These are phyloP conservation scores for Stereum hirsutum DNA, from an alignment of 1,284 basidiomycete species.

Conservation along the genomic window DNA sequence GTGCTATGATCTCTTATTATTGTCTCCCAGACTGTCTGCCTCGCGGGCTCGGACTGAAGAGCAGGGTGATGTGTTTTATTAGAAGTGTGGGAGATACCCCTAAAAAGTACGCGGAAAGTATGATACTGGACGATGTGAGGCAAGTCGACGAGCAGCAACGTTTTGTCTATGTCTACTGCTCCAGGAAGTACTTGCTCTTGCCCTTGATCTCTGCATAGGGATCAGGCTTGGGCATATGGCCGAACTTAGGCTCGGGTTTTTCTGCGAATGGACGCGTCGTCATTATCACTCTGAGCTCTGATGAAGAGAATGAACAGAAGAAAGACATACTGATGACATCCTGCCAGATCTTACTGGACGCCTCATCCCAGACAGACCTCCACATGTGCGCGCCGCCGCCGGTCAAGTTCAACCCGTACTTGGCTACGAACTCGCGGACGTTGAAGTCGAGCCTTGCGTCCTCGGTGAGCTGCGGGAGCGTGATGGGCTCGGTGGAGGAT, in stretches of 20 bases:
- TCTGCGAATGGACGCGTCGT: constrained; percentile 27
- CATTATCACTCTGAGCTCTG: constrained; percentile 1
- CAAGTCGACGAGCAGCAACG: too few relatives aligned
- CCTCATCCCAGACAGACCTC: constrained; percentile 68
- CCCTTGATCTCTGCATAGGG: constrained; percentile 49
- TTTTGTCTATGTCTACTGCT: too few relatives aligned
- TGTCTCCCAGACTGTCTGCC: too few relatives aligned
- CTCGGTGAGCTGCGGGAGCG: constrained; percentile 29
- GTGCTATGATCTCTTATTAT: too few relatives aligned
- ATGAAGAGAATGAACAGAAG: constrained; percentile 1
- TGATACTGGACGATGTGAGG: too few relatives aligned
- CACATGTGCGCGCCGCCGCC: constrained; percentile 81
- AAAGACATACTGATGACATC: constrained; percentile 56
- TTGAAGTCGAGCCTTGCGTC: constrained; percentile 59
- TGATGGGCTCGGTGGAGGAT: constrained; percentile 24
- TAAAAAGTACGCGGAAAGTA: too few relatives aligned
- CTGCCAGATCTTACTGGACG: constrained; percentile 58
- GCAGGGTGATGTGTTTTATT: too few relatives aligned
- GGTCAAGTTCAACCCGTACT: constrained; percentile 40
- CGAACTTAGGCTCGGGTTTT: constrained; percentile 57
- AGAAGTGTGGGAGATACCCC: too few relatives aligned
- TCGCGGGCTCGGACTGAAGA: too few relatives aligned
- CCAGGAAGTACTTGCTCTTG: constrained; percentile 35
- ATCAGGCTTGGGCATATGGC: constrained; percentile 35
- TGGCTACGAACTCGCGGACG: constrained; percentile 50